Percentiles rank a stretch among this genome's conserved stretches.
phyloP scores from a whole-genome alignment of 371 early-diverging fungal species.

The Nematocida displodere region DNA sequence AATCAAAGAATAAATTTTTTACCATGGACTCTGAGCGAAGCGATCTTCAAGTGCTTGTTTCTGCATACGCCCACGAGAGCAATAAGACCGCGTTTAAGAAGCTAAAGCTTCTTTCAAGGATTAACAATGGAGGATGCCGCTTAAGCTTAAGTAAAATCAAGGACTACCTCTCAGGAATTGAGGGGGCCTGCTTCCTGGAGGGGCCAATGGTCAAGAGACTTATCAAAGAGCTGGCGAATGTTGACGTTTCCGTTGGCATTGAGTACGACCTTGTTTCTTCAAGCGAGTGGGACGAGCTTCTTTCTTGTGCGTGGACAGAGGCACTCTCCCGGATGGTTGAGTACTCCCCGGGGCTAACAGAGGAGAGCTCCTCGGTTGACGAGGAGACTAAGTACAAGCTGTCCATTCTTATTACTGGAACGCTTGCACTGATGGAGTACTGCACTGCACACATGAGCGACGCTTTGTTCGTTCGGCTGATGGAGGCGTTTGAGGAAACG shows the following conservation, averaged over 20 bases:
- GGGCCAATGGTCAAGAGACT: neutral
- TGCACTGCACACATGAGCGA: neutral
- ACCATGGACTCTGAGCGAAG: neutral
- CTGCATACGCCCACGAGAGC: neutral
- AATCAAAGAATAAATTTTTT: too few relatives aligned
- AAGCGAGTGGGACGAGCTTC: neutral
- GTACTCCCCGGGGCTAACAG: neutral
- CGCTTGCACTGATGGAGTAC: neutral
- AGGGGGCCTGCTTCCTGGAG: neutral
- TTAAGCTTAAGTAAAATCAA: neutral
- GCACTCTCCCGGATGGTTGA: neutral
- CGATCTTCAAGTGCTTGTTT: neutral
- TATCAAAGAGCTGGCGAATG: neutral
- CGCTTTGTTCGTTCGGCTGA: neutral
- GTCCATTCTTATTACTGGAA: neutral
- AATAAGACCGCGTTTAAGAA: neutral
- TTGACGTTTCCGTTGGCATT: conserved; percentile 5
- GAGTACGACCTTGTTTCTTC: neutral
- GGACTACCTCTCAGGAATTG: neutral
- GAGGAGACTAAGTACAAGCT: neutral
- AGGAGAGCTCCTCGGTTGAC: neutral
- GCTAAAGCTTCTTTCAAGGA: neutral
- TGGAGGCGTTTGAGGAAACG: conserved; percentile 25
- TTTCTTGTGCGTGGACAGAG: neutral
- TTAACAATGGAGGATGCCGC: neutral